A percentile compares a stretch with the other conserved stretches of the same genome.
Conservation (phyloP, 306 rosid species). For the Neltuma alba region DNA sequence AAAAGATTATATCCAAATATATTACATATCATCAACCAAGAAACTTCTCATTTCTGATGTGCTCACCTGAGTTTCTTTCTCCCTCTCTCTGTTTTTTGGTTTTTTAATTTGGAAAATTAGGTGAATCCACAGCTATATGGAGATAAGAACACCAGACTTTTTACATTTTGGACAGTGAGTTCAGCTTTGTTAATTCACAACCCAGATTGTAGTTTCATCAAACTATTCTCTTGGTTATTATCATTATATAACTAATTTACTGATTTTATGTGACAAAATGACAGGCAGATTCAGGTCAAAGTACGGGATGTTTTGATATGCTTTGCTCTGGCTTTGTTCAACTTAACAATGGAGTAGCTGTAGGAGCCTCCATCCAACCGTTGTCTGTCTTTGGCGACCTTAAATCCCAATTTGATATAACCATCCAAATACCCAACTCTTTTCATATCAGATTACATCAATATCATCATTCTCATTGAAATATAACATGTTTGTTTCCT, state of each 20-base stretch:
- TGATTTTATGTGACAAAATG: constrained; percentile 16
- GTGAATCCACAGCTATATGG: constrained; percentile 57
- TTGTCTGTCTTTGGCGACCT: constrained; percentile 43
- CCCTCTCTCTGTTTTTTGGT: no score
- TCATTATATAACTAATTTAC: neutral
- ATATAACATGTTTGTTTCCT: neutral
- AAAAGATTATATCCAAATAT: no score
- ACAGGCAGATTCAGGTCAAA: constrained; percentile 62
- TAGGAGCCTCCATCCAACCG: constrained; percentile 52
- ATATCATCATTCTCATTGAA: no score
- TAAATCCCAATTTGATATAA: constrained; percentile 53
- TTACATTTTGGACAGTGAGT: constrained; percentile 26
- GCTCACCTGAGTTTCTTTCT: constrained; percentile 13
- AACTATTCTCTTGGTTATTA: constrained; percentile 10
- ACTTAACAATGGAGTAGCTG: constrained; percentile 46
- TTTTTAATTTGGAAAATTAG: no score
- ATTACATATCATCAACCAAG: no score
- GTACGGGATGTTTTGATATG: constrained; percentile 61
- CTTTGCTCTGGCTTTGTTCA: constrained; percentile 61
- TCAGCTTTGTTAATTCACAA: neutral
- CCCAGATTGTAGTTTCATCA: constrained; percentile 8
- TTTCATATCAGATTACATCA: no score
- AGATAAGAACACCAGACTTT: constrained; percentile 52
- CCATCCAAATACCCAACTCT: constrained; percentile 43
- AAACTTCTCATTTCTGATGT: neutral